Evolutionary conservation across 352 stramenopile genomes (phyloP), one percentile per base, ranked within the genome.

Genomic region (Pythium biforme): DNA sequence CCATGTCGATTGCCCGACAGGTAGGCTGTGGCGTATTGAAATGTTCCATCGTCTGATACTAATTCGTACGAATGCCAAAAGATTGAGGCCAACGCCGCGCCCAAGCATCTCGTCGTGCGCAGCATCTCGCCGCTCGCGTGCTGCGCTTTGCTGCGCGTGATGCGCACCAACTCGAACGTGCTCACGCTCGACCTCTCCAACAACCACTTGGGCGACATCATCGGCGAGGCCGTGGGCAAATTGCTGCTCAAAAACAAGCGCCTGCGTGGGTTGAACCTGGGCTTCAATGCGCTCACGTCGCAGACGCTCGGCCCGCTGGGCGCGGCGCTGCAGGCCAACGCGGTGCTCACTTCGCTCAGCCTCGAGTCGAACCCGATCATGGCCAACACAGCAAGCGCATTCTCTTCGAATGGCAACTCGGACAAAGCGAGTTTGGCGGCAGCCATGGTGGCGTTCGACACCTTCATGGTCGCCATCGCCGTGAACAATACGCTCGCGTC

Each of bases 301-400:
- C 47, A 55, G 0, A 71, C 74, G 7, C 50, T 89, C 0, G 51
- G 56, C 3, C 46, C 70, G 4, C 59, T 91, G 14, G 82, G 75
- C 17, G 56, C 58, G 3, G 79, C 71, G 1, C 52, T 91, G 25
- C 34, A 66, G 23, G 54, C 41, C 11, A 91, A 91, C 52, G 48
- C 54, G 0, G 76, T 85, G 37, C 69, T 91, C 46, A 79, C 71
- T 23, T 77, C 75, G 7, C 52, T 91, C 6, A 76, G 75, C 43
- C 59, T 91, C 49, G 83, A 91, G 51, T 82, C 76, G 17, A 91
- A 88, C 17, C 70, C 73, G 15, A 68, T 88, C 23, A 62, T 70
- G 49, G 49, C 66, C 7, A 82, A 73, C 33, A 69, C 82, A 2
- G 20, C 12, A 0, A 48, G 14, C 29, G 6, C 37, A 7, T 5